Evolutionary conservation across 1,284 basidiomycete species (phyloP), one percentile per base, ranked within the genome.

Genomic region (Cryptococcus wingfieldii): DNA sequence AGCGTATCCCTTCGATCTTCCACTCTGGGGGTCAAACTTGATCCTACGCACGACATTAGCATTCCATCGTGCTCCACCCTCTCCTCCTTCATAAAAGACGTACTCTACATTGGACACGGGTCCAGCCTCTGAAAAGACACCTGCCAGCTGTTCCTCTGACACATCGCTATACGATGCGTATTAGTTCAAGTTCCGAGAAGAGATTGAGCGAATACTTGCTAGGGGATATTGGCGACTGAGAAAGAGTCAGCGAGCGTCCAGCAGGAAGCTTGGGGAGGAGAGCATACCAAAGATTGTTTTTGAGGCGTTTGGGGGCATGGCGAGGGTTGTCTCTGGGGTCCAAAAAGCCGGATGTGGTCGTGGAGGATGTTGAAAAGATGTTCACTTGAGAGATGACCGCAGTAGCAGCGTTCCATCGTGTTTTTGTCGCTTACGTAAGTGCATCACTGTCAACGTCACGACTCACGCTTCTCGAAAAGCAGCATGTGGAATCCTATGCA

Each of bases 1-100:
- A 13, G 94, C 95, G 73, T 96, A 98, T 14, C 96, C 95, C 78
- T 90, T 92, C 49, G 93, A 90, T 75, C 95, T 92, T 55, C 94
- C 93, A 18, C 93, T 96, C 57, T 92, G 89, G 65, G 90, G 82
- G 79, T 98, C 95, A 77, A 93, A 97, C 51, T 98, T 94, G 61
- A 96, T 84, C 71, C 93, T 94, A 50, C 18, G n/a, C 18, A 16
- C 16, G 9, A 8, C 18, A 39, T 25, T n/a, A 38, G 13, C 38
- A 16, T 16, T 19, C 28, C 31, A 51, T 27, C 4, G 12, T 14
- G n/a, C 13, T 19, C 23, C 13, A 23, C 2, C 8, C n/a, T 9
- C 8, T 31, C 41, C 4, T 10, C 23, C 9, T 23, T n/a, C 27
- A 16, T 18, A 44, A 49, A 16, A 51, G 31, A 61, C 78, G 58